These are phyloP conservation scores for Neurospora hispaniola DNA, from an alignment of 495 filamentous ascomycete genomes.

Conservation along the genomic window DNA sequence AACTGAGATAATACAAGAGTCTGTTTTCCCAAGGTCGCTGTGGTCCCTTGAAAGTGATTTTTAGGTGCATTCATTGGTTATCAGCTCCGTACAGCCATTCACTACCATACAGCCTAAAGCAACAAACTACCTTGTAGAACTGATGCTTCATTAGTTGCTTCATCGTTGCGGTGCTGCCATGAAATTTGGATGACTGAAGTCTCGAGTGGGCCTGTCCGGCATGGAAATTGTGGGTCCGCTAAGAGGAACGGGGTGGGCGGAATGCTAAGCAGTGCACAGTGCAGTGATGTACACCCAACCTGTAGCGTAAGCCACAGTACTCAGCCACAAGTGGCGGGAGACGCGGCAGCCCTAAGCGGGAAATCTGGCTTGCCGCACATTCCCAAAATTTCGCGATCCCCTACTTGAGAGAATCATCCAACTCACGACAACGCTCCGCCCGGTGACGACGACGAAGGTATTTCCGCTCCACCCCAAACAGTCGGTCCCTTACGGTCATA, in stretches of 20 bases:
- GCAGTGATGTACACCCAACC: neutral
- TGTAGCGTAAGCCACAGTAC: neutral
- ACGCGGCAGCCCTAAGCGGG: slow-evolving; percentile 23
- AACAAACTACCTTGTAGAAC: neutral
- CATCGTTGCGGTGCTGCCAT: neutral
- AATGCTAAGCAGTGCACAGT: neutral
- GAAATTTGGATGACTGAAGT: neutral
- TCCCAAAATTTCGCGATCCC: slow-evolving; percentile 29
- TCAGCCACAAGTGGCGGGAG: neutral
- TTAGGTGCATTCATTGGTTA: neutral
- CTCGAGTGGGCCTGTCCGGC: neutral
- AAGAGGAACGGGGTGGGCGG: neutral
- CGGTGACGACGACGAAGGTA: slow-evolving; percentile 27
- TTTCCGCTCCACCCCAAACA: neutral
- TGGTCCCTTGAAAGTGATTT: neutral
- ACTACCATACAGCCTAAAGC: neutral
- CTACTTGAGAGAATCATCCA: slow-evolving; percentile 22
- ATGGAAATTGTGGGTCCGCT: neutral
- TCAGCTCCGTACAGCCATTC: neutral
- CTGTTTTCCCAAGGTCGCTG: neutral
- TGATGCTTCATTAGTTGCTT: neutral
- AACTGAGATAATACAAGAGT: neutral
- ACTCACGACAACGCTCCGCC: slow-evolving; percentile 18
- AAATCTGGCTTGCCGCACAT: slow-evolving; percentile 20
- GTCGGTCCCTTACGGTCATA: neutral